Evolutionary conservation across 73 alveolate species (phyloP).

Genomic region (Symbiodinium pilosum): DNA sequence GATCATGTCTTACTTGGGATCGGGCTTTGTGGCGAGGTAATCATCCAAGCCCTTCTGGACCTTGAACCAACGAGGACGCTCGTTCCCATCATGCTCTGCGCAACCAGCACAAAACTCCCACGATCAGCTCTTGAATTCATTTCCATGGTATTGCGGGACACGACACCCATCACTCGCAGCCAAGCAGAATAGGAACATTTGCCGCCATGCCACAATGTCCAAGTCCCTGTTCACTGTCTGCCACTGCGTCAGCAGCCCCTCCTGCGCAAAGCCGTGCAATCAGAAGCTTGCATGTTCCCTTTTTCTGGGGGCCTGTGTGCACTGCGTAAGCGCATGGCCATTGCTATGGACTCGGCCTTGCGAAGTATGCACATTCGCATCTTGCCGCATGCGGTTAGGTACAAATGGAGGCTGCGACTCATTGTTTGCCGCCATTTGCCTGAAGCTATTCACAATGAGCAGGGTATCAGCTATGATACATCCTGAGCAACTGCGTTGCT

Average conservation of each 20-base stretch:
- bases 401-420: conserved; percentile 11
- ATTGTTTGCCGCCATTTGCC: conserved; percentile 93
- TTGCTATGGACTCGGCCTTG: conserved; percentile 87
- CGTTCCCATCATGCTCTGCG: too few relatives aligned
- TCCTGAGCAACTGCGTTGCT: background rate
- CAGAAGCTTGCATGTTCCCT: too few relatives aligned
- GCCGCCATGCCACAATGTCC: conserved; percentile 37
- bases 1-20: background rate
- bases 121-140: background rate
- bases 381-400: background rate
- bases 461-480: background rate
- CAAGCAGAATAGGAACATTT: background rate
- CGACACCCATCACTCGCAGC: background rate
- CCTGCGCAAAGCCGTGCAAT: conserved; percentile 93
- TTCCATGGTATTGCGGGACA: background rate
- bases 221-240: conserved; percentile 96
- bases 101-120: background rate
- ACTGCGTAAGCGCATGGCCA: conserved; percentile 88
- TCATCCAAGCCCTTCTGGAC: conserved; percentile 98
- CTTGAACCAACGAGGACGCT: background rate
- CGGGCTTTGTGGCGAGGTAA: conserved; percentile 98
- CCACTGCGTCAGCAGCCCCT: conserved; percentile 99
- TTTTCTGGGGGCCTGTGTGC: conserved; percentile 49
- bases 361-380: too few relatives aligned
- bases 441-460: too few relatives aligned